phyloP scores from a whole-genome alignment of 164 flowering plant species.

The Liquidambar formosana region DNA sequence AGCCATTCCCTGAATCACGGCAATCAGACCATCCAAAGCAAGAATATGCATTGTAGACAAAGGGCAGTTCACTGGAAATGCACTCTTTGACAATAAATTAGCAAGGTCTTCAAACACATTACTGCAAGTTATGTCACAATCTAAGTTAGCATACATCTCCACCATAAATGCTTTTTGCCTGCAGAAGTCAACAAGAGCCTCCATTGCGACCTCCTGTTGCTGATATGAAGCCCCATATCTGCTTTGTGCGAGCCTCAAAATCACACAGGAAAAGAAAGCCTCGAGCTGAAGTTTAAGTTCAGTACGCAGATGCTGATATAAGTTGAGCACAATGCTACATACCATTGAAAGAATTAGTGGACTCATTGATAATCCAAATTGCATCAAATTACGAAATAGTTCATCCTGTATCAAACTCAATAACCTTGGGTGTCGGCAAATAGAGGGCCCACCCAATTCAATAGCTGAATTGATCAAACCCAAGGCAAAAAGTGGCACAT shows the following conservation, averaged over 20 bases:
- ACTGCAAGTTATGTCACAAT: constrained; percentile 64
- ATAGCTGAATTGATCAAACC: constrained; percentile 63
- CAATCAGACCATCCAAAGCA: constrained; percentile 65
- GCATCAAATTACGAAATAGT: constrained; percentile 57
- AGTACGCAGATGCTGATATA: constrained; percentile 58
- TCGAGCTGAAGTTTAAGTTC: constrained; percentile 66
- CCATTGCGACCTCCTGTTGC: constrained; percentile 77
- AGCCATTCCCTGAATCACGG: constrained; percentile 63
- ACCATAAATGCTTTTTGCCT: constrained; percentile 53
- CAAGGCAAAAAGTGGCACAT: constrained; percentile 68
- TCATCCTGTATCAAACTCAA: constrained; percentile 56
- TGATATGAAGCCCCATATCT: constrained; percentile 60
- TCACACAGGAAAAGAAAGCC: constrained; percentile 62
- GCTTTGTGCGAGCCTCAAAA: constrained; percentile 58
- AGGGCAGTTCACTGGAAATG: constrained; percentile 65
- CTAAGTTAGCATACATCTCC: constrained; percentile 66
- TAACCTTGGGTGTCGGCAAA: constrained; percentile 49
- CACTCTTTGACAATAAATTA: constrained; percentile 59
- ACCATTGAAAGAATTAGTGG: constrained; percentile 67
- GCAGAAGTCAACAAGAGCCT: constrained; percentile 67
- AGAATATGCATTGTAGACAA: constrained; percentile 60
- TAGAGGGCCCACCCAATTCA: constrained; percentile 56
- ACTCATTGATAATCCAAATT: constrained; percentile 65
- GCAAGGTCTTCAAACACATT: constrained; percentile 68
- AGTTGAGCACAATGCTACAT: constrained; percentile 60